These are phyloP conservation scores for Yamadazyma sp. DNA, from an alignment of 1,139 yeast species.

Conservation along the genomic window DNA sequence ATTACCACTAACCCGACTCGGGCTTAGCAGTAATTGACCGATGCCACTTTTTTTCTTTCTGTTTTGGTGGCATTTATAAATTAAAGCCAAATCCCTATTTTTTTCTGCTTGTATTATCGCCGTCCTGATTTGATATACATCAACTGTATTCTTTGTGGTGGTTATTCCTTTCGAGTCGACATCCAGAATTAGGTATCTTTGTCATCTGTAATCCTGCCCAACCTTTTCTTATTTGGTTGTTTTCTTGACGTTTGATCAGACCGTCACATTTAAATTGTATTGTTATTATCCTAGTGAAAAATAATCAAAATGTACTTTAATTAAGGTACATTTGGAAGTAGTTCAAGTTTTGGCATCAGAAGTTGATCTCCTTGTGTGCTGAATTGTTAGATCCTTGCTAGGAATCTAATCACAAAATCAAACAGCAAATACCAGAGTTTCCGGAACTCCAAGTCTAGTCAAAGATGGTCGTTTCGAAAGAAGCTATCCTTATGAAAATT, in stretches of 20 bases:
- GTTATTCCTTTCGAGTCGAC: not conserved
- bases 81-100: not conserved
- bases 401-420: too few species aligned
- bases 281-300: too few species aligned
- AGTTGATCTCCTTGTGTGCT: not conserved
- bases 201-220: too few species aligned
- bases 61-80: not conserved
- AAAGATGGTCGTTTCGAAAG: conserved; percentile 9
- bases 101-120: not conserved
- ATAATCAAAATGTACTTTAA: not conserved
- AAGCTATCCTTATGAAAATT: conserved; percentile 8
- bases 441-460: too few species aligned
- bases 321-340: too few species aligned
- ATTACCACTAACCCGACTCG: not conserved
- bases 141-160: not conserved
- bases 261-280: too few species aligned
- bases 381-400: not conserved
- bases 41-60: not conserved
- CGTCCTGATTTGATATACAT: not conserved
- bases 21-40: not conserved
- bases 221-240: not conserved
- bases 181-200: not conserved
- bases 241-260: not conserved
- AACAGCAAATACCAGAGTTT: too few species aligned
- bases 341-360: too few species aligned